Evolutionary conservation across 495 filamentous ascomycete genomes (phyloP).

Genomic region (Physcia stellaris): DNA sequence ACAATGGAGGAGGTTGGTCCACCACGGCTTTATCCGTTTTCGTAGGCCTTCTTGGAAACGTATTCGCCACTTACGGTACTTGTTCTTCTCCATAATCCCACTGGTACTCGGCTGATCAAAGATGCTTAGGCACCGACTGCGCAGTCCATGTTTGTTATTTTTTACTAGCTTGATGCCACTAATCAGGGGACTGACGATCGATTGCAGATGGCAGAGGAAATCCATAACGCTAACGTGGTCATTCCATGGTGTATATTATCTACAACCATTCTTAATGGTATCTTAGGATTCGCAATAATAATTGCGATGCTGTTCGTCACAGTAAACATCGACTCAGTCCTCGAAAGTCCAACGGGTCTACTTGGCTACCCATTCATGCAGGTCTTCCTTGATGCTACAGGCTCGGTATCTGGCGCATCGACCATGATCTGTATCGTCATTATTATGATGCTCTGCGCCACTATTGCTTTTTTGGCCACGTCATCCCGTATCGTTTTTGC

Average conservation of each 20-base stretch:
- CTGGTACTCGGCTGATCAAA: not conserved
- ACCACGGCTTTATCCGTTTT: constrained; percentile 28
- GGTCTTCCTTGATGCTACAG: constrained; percentile 20
- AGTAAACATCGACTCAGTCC: constrained; percentile 15
- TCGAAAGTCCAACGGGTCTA: constrained; percentile 16
- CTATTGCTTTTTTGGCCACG: constrained; percentile 32
- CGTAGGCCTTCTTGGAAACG: constrained; percentile 27
- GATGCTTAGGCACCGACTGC: constrained; percentile 15
- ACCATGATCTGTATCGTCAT: constrained; percentile 22
- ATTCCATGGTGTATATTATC: constrained; percentile 32
- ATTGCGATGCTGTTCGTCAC: constrained; percentile 21
- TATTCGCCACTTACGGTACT: constrained; percentile 27
- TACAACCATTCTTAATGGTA: constrained; percentile 30
- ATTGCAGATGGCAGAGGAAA: constrained; percentile 28
- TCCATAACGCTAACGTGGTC: constrained; percentile 24
- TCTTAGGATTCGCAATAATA: constrained; percentile 20
- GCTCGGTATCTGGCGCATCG: constrained; percentile 21
- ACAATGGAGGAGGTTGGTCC: constrained; percentile 35
- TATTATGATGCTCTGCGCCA: constrained; percentile 26
- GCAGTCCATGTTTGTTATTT: constrained; percentile 20
- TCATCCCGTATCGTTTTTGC: constrained; percentile 41
- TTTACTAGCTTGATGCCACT: not conserved
- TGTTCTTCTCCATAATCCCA: not conserved
- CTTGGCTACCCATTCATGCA: constrained; percentile 27
- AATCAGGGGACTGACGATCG: not conserved